phyloP scores from a whole-genome alignment of 2,329 filamentous ascomycete genomes.

The Penicillium expansum region DNA sequence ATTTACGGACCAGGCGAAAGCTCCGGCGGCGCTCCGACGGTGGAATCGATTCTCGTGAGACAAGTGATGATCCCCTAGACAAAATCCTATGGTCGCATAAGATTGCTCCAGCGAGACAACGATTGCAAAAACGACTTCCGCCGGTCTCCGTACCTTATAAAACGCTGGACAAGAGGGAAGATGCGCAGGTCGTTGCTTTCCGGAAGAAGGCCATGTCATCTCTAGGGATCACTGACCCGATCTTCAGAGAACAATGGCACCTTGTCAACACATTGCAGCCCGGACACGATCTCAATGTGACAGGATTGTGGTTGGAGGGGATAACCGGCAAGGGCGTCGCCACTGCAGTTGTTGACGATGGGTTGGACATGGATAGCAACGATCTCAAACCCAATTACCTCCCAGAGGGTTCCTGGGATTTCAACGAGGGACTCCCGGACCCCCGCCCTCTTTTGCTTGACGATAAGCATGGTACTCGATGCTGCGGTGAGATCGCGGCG shows the following conservation, averaged over 20 bases:
- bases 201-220: constrained; percentile 61
- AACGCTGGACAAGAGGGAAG: constrained; percentile 44
- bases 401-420: constrained; percentile 88
- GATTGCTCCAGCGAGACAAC: constrained; percentile 59
- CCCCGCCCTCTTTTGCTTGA: constrained; percentile 80
- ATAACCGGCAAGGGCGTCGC: constrained; percentile 86
- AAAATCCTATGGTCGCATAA: constrained; percentile 77
- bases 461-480: constrained; percentile 88
- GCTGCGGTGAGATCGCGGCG: constrained; percentile 89
- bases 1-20: constrained; percentile 57
- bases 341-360: constrained; percentile 93
- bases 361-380: constrained; percentile 90
- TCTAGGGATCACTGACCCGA: constrained; percentile 81
- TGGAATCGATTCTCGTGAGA: not conserved
- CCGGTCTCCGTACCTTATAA: constrained; percentile 33
- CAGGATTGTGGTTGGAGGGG: constrained; percentile 83
- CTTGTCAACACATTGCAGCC: constrained; percentile 76
- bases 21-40: constrained; percentile 52
- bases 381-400: constrained; percentile 95
- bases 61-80: constrained; percentile 59
- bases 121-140: constrained; percentile 59
- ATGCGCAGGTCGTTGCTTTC: constrained; percentile 52
- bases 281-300: constrained; percentile 96
- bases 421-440: constrained; percentile 78
- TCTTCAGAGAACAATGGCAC: constrained; percentile 95